Conservation (phyloP, 2,329 filamentous ascomycete species). For the Pseudopithomyces chartarum region DNA sequence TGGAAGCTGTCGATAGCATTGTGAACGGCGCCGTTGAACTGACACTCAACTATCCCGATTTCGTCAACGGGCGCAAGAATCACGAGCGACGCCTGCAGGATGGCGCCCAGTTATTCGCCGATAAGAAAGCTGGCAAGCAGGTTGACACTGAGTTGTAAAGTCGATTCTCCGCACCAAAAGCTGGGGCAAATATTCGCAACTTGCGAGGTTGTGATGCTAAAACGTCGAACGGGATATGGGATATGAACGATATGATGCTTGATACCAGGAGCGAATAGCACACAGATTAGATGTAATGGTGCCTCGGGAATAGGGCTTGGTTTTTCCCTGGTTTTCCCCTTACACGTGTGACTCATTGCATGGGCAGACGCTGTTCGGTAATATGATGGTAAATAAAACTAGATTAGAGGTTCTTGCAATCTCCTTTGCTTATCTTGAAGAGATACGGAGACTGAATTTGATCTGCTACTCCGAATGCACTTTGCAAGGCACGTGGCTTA, state of each 20-base stretch:
- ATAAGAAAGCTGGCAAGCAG: slow-evolving; percentile 43
- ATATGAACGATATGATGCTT: slow-evolving; percentile 11
- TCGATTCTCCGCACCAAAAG: neutral
- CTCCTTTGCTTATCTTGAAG: no score
- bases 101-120: slow-evolving; percentile 62
- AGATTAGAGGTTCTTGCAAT: neutral
- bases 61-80: slow-evolving; percentile 82
- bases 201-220: neutral
- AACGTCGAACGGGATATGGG: neutral
- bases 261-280: slow-evolving; percentile 18
- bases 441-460: neutral
- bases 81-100: slow-evolving; percentile 66
- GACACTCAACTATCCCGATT: slow-evolving; percentile 95
- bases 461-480: no score
- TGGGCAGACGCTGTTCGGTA: neutral
- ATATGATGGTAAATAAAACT: neutral
- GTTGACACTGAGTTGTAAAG: slow-evolving; percentile 2
- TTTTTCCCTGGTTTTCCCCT: neutral
- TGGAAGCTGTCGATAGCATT: slow-evolving; percentile 90
- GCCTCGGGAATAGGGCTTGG: neutral
- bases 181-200: neutral
- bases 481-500: neutral
- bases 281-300: slow-evolving; percentile 5
- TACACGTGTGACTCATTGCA: neutral
- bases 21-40: slow-evolving; percentile 88